Evolutionary conservation across 2,329 filamentous ascomycete genomes (phyloP).

Genomic region (Calcarisporium arbuscula): DNA sequence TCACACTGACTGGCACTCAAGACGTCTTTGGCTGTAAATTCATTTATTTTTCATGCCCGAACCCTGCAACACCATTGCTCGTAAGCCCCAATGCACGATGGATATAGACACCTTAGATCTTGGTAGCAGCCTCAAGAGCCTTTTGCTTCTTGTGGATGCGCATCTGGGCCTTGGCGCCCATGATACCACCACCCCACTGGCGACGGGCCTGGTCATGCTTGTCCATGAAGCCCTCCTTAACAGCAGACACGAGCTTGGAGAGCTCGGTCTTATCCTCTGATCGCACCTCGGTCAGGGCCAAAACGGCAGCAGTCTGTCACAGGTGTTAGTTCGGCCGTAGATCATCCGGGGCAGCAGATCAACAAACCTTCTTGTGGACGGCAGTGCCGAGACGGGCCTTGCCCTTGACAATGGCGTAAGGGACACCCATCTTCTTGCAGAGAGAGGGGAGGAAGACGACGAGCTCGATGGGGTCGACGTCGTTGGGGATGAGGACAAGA

Average conservation of each 20-base stretch:
- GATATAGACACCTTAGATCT: constrained; percentile 67
- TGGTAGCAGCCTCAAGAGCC: constrained; percentile 89
- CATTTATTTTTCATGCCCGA: constrained; percentile 36
- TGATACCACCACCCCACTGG: constrained; percentile 99
- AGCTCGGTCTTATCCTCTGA: constrained; percentile 98
- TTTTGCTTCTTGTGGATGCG: constrained; percentile 81
- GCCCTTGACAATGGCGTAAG: constrained; percentile 99
- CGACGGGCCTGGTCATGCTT: constrained; percentile 88
- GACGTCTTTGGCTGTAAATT: constrained; percentile 29
- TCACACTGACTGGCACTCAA: no score
- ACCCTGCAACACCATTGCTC: constrained; percentile 34
- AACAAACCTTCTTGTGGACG: constrained; percentile 92
- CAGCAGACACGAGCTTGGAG: constrained; percentile 87
- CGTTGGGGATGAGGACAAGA: constrained; percentile 96
- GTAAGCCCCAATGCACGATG: constrained; percentile 32
- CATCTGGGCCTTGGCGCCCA: constrained; percentile 88
- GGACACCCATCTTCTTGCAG: constrained; percentile 99
- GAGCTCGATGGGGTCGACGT: constrained; percentile 98
- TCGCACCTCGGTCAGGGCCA: constrained; percentile 94
- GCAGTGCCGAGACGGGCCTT: constrained; percentile 98
- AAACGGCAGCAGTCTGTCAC: constrained; percentile 82
- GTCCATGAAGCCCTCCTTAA: constrained; percentile 98
- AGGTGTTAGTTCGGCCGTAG: constrained; percentile 1
- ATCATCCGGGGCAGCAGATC: not conserved
- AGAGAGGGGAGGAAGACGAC: constrained; percentile 98